Evolutionary conservation across 768 basidiomycete genomes (phyloP).

Genomic region (Auricularia sp.): DNA sequence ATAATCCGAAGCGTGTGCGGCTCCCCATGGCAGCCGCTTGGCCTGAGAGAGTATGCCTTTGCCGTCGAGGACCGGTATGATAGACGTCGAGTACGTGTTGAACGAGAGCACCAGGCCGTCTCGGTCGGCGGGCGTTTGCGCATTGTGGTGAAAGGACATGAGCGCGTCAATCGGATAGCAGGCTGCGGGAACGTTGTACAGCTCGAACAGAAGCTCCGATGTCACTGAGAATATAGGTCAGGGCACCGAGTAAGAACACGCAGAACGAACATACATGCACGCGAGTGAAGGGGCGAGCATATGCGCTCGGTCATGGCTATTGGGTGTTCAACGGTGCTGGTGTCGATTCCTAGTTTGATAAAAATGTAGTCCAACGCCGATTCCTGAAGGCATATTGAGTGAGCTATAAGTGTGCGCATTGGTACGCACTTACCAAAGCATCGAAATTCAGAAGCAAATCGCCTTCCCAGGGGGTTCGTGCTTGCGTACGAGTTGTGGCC

Average conservation of each 20-base stretch:
- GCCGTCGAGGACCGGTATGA: constrained; percentile 79
- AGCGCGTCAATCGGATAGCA: constrained; percentile 82
- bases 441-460: constrained; percentile 89
- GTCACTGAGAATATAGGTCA: constrained; percentile 47
- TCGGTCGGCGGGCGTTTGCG: constrained; percentile 20
- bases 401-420: constrained; percentile 12
- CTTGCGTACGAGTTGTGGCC: constrained; percentile 67
- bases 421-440: constrained; percentile 61
- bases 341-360: constrained; percentile 74
- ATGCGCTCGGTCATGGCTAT: constrained; percentile 90
- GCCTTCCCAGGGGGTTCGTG: constrained; percentile 84
- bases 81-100: constrained; percentile 82
- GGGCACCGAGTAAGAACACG: background rate
- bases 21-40: constrained; percentile 95
- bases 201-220: constrained; percentile 93
- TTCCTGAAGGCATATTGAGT: constrained; percentile 49
- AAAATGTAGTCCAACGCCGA: constrained; percentile 89
- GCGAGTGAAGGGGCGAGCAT: constrained; percentile 78
- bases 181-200: constrained; percentile 76
- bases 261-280: constrained; percentile 53
- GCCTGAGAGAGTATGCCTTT: constrained; percentile 75
- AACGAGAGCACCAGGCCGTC: constrained; percentile 87
- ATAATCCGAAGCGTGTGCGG: constrained; percentile 82
- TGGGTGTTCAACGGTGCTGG: constrained; percentile 68
- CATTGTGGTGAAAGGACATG: constrained; percentile 87